Base-by-base conservation (phyloP, 805 yeast species). In the Nakazawaea pomicola region DNA sequence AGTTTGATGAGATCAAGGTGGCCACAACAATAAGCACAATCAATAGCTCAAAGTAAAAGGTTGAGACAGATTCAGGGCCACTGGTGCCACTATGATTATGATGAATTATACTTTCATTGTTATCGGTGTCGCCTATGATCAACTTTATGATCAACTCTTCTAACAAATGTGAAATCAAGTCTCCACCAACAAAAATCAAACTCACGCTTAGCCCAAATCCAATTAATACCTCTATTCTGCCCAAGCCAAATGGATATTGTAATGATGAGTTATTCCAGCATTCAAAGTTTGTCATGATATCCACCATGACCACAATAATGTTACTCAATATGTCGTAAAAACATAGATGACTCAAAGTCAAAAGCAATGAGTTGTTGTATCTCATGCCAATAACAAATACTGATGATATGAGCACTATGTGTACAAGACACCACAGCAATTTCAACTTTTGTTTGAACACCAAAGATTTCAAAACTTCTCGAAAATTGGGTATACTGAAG, bases 191-290 rank as follows among this genome's bases (percentile, higher is more conserved):
- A 74, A 90, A 91, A 18, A 90, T 68, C 46, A 91, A 71, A 1
- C 95, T 82, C 1, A 91, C 81, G 12, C 93, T 78, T 32, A 89
- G 66, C 0, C 95, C 95, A 65, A 90, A 90, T 2, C 95, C 95
- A 33, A 84, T 79, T 14, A 91, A 63, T 0, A 91, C 95, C 55
- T 91, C 96, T 12, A 86, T 70, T 44, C 99, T 70, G n/a, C 95
- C 95, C 19, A 91, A 65, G 0, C 98, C 99, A 67, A 91, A 91
- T 0, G 99, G 99, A 49, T 79, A 84, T 11, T 80, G 79, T 24
- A 93, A 67, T 1, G 95, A 84, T 6, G 90, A 76, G 43, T 75
- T 77, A 48, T 76, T 79, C 96, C 98, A 93, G 5, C 84, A 95
- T 48, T 87, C 95, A 60, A 91, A 91, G 55, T 90, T 93, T n/a